Evolutionary conservation across 306 rosid species (phyloP).

Genomic region (Quercus variabilis): DNA sequence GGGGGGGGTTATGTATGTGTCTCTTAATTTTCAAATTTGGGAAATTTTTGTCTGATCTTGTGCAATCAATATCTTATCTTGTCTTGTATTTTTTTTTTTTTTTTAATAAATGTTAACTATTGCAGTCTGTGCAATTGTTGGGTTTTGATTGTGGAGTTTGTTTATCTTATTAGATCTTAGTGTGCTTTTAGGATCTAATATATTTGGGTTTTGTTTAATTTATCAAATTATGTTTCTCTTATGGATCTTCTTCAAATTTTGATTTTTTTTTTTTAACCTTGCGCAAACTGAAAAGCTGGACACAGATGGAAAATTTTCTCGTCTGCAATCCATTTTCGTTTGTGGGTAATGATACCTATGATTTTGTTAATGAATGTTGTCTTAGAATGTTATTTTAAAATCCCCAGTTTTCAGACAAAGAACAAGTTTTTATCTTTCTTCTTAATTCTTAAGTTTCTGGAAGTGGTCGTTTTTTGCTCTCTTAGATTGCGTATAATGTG

Average conservation of each 20-base stretch:
- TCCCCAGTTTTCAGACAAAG: not conserved
- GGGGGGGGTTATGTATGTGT: not conserved
- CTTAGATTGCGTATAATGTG: not conserved
- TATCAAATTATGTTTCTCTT: not conserved
- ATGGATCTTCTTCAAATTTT: not conserved
- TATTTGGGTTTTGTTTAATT: not conserved
- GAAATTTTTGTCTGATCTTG: too few relatives aligned
- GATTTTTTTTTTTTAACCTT: not conserved
- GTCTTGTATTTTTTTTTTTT: not conserved
- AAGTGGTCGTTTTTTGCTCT: not conserved
- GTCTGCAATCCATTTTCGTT: too few relatives aligned
- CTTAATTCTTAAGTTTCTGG: not conserved
- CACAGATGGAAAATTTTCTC: slow-evolving; percentile 2
- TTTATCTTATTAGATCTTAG: not conserved
- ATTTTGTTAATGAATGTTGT: too few relatives aligned
- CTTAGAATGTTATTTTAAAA: not conserved
- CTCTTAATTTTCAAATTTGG: slow-evolving; percentile 7
- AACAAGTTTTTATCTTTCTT: not conserved
- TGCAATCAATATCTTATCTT: too few relatives aligned
- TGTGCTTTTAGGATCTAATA: not conserved
- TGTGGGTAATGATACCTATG: too few relatives aligned
- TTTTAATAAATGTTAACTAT: too few relatives aligned
- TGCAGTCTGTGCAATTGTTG: too few relatives aligned
- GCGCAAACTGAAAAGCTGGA: not conserved
- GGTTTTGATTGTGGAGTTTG: not conserved